Evolutionary conservation across 2,329 filamentous ascomycete genomes (phyloP), one percentile per base, ranked within the genome.

Genomic region (Beauveria varroae): DNA sequence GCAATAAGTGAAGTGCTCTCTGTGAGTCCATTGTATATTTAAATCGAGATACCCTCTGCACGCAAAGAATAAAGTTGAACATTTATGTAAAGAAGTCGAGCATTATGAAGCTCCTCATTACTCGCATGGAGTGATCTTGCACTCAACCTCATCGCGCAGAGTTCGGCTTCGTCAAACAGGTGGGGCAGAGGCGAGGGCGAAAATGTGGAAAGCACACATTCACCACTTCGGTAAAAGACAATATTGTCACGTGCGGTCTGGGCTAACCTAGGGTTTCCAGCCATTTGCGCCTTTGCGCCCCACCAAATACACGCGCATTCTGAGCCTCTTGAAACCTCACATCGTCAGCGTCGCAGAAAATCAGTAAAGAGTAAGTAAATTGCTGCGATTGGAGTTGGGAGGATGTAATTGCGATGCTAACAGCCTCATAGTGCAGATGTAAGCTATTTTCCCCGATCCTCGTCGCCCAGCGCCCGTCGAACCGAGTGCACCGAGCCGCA

Each of bases 381-480:
- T 62, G 57, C n/a, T 46, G 49, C 40, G 24, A 9, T 34, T 51
- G 20, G 34, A 28, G 20, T 22, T 30, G 16, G 10, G 30, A 16
- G 24, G 34, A 50, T 8, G 10, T 41, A n/a, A n/a, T 5, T 10
- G 58, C 59, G 56, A 69, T 75, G 72, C 83, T 87, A 79, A 87
- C 77, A 64, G 69, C 76, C 54, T 64, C 30, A 72, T 70, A 93
- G 90, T 95, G 90, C 90, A 95, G 87, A 95, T 95, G 90, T 93
- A 86, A 88, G 89, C 72, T 8, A 40, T 69, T 66, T 62, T 63
- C 60, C 60, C 63, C 67, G 64, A 68, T 63, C 49, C 66, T 63
- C 64, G 61, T 57, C 62, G 60, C 64, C 65, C 63, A 63, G 63
- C 40, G 28, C 57, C 52, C 9, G n/a, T 40, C 55, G 55, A 49